A percentile compares a stretch with the other conserved stretches of the same genome.
Evolutionary conservation across 768 basidiomycete genomes (phyloP).

Genomic region (Scleroderma bovista): DNA sequence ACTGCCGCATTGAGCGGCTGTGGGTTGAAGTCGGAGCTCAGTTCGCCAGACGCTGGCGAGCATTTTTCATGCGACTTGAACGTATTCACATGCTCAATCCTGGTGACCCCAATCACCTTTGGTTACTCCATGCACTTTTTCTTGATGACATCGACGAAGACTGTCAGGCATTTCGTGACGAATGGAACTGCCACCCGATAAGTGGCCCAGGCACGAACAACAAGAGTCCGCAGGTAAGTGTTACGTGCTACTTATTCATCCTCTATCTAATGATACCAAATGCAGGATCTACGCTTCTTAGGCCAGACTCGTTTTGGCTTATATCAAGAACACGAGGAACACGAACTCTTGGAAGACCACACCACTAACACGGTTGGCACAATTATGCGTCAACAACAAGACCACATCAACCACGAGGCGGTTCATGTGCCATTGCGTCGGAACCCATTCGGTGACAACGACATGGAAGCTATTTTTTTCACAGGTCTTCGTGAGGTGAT

Average conservation of each 20-base stretch:
- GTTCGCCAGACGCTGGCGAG: slow-evolving; percentile 21
- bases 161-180: background rate
- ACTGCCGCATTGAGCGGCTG: slow-evolving; percentile 21
- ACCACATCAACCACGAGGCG: background rate
- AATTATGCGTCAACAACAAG: slow-evolving; percentile 6
- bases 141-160: slow-evolving; percentile 1
- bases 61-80: slow-evolving; percentile 23
- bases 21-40: slow-evolving; percentile 26
- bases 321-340: slow-evolving; percentile 3
- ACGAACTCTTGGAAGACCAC: too few relatives aligned
- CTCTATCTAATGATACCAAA: background rate
- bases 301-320: slow-evolving; percentile 7
- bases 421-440: background rate
- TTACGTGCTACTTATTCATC: background rate
- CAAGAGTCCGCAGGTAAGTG: slow-evolving; percentile 7
- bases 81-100: slow-evolving; percentile 17
- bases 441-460: slow-evolving; percentile 8
- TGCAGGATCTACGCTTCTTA: slow-evolving; percentile 9
- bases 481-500: background rate
- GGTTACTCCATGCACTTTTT: slow-evolving; percentile 4
- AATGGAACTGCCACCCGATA: slow-evolving; percentile 3
- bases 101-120: slow-evolving; percentile 10
- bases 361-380: too few relatives aligned
- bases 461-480: background rate
- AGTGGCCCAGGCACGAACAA: slow-evolving; percentile 2